Conservation (phyloP, 2,329 filamentous ascomycete genomes). For the Bipolaris gigantea region DNA sequence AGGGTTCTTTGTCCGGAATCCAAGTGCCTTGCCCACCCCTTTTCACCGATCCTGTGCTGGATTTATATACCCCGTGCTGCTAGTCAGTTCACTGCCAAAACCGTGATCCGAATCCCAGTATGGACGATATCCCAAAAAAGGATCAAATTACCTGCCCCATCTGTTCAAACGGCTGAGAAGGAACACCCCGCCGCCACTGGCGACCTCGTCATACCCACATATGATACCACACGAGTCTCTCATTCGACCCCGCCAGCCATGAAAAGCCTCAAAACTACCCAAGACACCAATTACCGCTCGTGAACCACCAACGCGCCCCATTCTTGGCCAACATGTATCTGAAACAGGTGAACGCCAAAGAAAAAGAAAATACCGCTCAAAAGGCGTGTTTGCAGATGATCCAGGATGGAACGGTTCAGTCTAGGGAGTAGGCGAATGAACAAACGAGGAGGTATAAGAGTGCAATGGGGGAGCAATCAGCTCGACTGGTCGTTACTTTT, state of each 20-base stretch:
- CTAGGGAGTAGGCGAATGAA: not conserved
- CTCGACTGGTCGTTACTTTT: conserved; percentile 8
- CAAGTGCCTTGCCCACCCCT: not conserved
- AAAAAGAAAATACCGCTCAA: conserved; percentile 13
- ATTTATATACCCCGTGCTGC: not conserved
- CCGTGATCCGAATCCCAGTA: not conserved
- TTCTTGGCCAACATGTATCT: conserved; percentile 14
- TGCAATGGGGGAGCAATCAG: conserved; percentile 3
- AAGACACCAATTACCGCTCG: conserved; percentile 26
- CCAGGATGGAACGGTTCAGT: conserved; percentile 9
- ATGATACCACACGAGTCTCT: conserved; percentile 5
- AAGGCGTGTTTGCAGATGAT: not conserved
- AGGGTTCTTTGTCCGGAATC: not conserved
- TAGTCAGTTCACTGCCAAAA: not conserved
- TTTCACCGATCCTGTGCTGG: not conserved
- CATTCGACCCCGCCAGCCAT: conserved; percentile 26
- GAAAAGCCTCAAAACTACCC: conserved; percentile 10
- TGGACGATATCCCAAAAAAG: no score
- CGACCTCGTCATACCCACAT: conserved; percentile 13
- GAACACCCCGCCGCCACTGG: conserved; percentile 16
- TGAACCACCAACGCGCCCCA: conserved; percentile 14
- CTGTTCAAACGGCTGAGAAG: not conserved
- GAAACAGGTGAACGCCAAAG: conserved; percentile 28
- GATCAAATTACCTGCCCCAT: no score
- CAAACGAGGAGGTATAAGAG: not conserved